Conservation (phyloP, 768 basidiomycete species). For the Lyophyllum shimeji region DNA sequence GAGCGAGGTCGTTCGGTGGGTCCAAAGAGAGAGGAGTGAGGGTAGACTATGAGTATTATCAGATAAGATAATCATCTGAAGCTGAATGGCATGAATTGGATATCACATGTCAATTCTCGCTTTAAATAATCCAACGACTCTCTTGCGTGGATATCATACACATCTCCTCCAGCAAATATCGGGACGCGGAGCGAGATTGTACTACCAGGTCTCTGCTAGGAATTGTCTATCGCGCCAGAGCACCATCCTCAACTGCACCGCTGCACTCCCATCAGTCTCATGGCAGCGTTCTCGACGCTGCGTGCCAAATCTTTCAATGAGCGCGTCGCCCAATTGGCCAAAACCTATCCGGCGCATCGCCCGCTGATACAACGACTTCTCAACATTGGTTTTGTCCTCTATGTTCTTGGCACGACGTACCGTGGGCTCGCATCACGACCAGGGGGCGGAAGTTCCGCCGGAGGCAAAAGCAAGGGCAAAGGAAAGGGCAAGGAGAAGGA, state of each 20-base stretch:
- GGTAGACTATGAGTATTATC: slow-evolving; percentile 19
- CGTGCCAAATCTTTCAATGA: slow-evolving; percentile 33
- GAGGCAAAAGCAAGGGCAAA: slow-evolving; percentile 39
- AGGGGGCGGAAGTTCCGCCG: slow-evolving; percentile 29
- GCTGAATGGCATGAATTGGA: background rate
- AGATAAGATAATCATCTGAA: slow-evolving; percentile 11
- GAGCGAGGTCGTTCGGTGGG: slow-evolving; percentile 54
- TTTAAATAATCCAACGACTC: background rate
- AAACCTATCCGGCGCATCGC: slow-evolving; percentile 61
- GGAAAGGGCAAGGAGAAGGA: slow-evolving; percentile 29
- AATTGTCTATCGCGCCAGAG: background rate
- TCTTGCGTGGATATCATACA: background rate
- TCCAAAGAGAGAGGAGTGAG: slow-evolving; percentile 31
- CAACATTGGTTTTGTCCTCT: slow-evolving; percentile 67
- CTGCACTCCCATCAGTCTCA: slow-evolving; percentile 10
- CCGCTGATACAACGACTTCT: slow-evolving; percentile 72
- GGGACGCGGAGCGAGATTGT: background rate
- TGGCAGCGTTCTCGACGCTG: slow-evolving; percentile 34
- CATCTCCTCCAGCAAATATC: background rate
- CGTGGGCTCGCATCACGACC: slow-evolving; percentile 51
- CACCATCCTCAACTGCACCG: background rate
- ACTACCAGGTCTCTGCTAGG: background rate
- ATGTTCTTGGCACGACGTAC: slow-evolving; percentile 68
- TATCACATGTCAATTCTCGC: slow-evolving; percentile 7
- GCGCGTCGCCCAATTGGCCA: slow-evolving; percentile 42